A percentile compares a stretch with the other conserved stretches of the same genome.
These are phyloP conservation scores for Pythium brassicae DNA, from an alignment of 352 stramenopile genomes.

Conservation along the genomic window DNA sequence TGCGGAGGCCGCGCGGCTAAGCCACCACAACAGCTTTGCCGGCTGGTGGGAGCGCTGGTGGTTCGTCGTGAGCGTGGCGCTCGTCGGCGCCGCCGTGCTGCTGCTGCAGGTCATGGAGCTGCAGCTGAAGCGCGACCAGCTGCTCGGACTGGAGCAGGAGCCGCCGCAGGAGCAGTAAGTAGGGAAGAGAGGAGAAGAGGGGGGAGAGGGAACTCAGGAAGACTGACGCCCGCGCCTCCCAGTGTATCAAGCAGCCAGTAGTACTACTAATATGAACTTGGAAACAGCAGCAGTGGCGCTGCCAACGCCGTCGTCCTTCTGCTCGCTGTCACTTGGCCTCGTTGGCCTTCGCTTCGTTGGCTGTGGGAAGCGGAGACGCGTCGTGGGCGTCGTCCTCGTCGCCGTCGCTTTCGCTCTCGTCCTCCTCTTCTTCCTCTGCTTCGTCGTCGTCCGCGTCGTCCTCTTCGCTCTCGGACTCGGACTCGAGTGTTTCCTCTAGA, in stretches of 20 bases:
- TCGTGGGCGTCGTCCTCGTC: conserved; percentile 23
- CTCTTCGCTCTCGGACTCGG: conserved; percentile 44
- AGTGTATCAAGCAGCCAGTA: conserved; percentile 1
- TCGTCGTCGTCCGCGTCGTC: conserved; percentile 53
- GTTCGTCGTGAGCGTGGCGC: conserved; percentile 11
- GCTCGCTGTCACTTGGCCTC: conserved; percentile 7
- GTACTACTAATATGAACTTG: not conserved
- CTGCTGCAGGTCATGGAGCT: conserved; percentile 13
- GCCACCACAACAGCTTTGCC: conserved; percentile 8
- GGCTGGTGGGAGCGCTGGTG: conserved; percentile 18
- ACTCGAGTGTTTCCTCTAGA: conserved; percentile 32
- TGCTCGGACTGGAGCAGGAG: not conserved
- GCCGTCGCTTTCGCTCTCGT: conserved; percentile 19
- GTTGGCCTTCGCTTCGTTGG: conserved; percentile 15
- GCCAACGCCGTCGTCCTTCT: no score
- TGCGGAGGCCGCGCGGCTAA: not conserved
- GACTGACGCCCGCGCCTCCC: not conserved
- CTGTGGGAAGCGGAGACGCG: not conserved
- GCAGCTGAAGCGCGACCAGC: conserved; percentile 3
- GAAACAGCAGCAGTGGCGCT: no score
- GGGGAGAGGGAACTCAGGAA: not conserved
- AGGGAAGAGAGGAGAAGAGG: not conserved
- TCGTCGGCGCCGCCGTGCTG: conserved; percentile 10
- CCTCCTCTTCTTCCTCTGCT: conserved; percentile 25
- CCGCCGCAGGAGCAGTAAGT: conserved; percentile 2